Evolutionary conservation across 1,139 yeast species (phyloP).

Genomic region (Komagataea norvegica): DNA sequence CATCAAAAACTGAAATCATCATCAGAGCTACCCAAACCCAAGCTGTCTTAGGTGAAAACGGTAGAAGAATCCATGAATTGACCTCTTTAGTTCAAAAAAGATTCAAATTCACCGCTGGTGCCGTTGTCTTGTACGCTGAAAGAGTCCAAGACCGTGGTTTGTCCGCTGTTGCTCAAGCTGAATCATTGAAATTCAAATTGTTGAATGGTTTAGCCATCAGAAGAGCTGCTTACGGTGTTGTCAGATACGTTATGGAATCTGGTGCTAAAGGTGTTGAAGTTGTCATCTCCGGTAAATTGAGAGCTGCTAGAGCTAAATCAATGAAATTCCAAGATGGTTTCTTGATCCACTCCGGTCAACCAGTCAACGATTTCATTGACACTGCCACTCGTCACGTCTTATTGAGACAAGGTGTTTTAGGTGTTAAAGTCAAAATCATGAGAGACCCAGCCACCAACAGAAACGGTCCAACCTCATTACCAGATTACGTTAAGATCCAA

Average conservation of each 20-base stretch:
- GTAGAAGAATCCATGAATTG: constrained; percentile 99
- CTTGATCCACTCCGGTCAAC: constrained; percentile 99
- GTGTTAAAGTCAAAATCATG: constrained; percentile 99
- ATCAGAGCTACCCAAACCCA: constrained; percentile 99
- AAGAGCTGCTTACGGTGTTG: constrained; percentile 99
- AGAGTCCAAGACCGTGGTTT: constrained; percentile 99
- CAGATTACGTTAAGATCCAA: constrained; percentile 91
- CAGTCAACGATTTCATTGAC: constrained; percentile 98
- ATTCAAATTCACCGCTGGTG: constrained; percentile 94
- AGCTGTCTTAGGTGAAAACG: constrained; percentile 99
- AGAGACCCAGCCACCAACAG: constrained; percentile 94
- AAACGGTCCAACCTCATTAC: constrained; percentile 88
- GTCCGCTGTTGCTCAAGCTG: constrained; percentile 99
- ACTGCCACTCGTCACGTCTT: constrained; percentile 99
- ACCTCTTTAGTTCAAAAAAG: constrained; percentile 98
- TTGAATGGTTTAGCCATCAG: constrained; percentile 99
- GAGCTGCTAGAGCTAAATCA: constrained; percentile 99
- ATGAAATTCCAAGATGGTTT: constrained; percentile 99
- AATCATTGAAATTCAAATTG: constrained; percentile 96
- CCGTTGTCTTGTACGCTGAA: constrained; percentile 96
- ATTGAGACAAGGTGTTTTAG: constrained; percentile 99
- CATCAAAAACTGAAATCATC: constrained; percentile 96
- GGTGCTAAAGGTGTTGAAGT: constrained; percentile 99
- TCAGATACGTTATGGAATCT: constrained; percentile 99
- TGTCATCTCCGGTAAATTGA: constrained; percentile 98